A percentile compares a stretch with the other conserved stretches of the same genome.
phyloP scores from a whole-genome alignment of 805 yeast species.

The Ogataea thermomethanolica region DNA sequence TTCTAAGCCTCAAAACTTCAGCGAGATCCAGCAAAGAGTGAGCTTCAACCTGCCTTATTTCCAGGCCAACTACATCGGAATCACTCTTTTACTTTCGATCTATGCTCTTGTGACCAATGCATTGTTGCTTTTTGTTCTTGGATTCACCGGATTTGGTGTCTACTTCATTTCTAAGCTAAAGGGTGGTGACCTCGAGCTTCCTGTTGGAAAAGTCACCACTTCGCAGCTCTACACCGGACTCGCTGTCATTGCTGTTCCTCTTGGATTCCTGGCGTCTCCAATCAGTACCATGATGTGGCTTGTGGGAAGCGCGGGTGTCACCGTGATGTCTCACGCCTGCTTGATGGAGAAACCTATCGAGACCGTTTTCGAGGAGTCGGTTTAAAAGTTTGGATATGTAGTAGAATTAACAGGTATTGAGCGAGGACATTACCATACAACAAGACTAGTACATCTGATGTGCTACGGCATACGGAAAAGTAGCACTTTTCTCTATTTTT shows the following conservation, averaged over 20 bases:
- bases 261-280: conserved; percentile 38
- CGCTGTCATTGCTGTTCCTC: conserved; percentile 58
- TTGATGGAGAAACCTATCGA: conserved; percentile 97
- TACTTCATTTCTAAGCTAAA: conserved; percentile 72
- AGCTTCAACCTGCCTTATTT: conserved; percentile 82
- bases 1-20: conserved; percentile 85
- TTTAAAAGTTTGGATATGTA: conserved; percentile 19
- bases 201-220: conserved; percentile 69
- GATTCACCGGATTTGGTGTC: conserved; percentile 69
- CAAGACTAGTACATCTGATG: too few species aligned
- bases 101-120: conserved; percentile 87
- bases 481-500: not conserved
- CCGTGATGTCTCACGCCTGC: conserved; percentile 86
- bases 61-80: conserved; percentile 77
- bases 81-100: conserved; percentile 67
- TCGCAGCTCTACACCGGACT: conserved; percentile 89
- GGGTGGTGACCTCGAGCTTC: conserved; percentile 80
- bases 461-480: too few species aligned
- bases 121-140: conserved; percentile 77
- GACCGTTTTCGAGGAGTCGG: conserved; percentile 85
- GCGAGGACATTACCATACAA: not conserved
- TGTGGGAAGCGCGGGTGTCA: conserved; percentile 86
- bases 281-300: conserved; percentile 93
- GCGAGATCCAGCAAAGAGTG: conserved; percentile 86
- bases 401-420: not conserved